phyloP scores from a whole-genome alignment of 345 rosid species.

The Turnera subulata region DNA sequence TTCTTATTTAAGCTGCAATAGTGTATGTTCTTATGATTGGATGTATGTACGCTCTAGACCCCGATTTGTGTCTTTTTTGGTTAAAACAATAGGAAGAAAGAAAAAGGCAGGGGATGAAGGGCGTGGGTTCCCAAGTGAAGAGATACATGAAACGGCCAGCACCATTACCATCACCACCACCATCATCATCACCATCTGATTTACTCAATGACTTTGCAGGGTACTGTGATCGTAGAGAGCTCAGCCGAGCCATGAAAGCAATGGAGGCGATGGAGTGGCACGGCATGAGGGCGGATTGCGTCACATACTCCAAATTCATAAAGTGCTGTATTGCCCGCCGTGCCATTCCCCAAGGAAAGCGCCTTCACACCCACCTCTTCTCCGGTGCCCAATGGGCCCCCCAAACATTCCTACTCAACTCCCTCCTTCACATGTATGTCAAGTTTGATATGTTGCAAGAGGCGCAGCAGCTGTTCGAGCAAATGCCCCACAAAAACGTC shows the following conservation, averaged over 20 bases:
- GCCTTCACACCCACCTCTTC: slow-evolving; percentile 48
- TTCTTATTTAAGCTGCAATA: too few species aligned
- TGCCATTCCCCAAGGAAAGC: slow-evolving; percentile 46
- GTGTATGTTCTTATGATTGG: too few species aligned
- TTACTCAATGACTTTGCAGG: slow-evolving; percentile 46
- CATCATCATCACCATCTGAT: too few species aligned
- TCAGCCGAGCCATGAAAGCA: slow-evolving; percentile 50
- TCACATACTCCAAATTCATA: slow-evolving; percentile 52
- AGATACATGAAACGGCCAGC: too few species aligned
- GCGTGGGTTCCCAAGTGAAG: too few species aligned
- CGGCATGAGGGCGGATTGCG: slow-evolving; percentile 46
- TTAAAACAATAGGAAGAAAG: too few species aligned
- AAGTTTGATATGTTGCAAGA: slow-evolving; percentile 43
- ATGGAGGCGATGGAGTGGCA: slow-evolving; percentile 45
- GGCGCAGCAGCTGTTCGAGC: slow-evolving; percentile 35
- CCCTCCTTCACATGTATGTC: slow-evolving; percentile 46
- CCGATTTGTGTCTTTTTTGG: too few species aligned
- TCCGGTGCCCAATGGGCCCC: slow-evolving; percentile 35
- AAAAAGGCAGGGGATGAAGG: too few species aligned
- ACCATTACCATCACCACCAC: too few species aligned
- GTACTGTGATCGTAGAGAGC: slow-evolving; percentile 47
- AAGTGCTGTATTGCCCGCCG: slow-evolving; percentile 47
- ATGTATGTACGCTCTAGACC: too few species aligned
- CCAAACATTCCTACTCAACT: slow-evolving; percentile 41
- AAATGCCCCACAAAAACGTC: slow-evolving; percentile 34